phyloP scores from a whole-genome alignment of 2,329 filamentous ascomycete genomes.

The Xylaria sp. region DNA sequence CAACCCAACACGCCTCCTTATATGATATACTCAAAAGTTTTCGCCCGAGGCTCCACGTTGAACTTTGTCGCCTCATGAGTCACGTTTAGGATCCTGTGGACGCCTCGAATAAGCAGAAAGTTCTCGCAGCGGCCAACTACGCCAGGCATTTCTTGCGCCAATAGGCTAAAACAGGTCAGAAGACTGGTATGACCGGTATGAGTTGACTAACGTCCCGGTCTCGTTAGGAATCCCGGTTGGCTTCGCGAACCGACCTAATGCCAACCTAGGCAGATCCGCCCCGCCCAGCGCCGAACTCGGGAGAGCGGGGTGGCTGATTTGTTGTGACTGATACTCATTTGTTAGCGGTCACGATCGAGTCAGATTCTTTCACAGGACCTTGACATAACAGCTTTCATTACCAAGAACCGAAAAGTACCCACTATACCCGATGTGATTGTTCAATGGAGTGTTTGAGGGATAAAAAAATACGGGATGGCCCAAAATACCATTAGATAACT shows the following conservation, averaged over 20 bases:
- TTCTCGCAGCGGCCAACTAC: not conserved
- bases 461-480: conserved; percentile 7
- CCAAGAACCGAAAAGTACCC: not conserved
- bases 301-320: not conserved
- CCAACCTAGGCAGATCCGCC: conserved; percentile 1
- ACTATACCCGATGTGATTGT: not conserved
- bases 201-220: not conserved
- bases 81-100: not conserved
- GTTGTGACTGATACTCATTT: too few species aligned
- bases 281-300: conserved; percentile 11
- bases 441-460: conserved; percentile 3
- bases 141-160: too few species aligned
- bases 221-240: not conserved
- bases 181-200: not conserved
- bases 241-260: not conserved
- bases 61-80: not conserved
- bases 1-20: not conserved
- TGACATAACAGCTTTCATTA: not conserved
- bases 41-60: not conserved
- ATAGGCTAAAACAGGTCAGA: not conserved
- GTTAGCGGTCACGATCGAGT: conserved; percentile 8
- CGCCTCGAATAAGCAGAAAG: not conserved
- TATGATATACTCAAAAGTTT: not conserved
- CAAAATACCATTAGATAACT: conserved; percentile 13
- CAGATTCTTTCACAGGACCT: not conserved